Base-by-base conservation (phyloP, 1,284 basidiomycete genomes). In the Testicularia cyperi region DNA sequence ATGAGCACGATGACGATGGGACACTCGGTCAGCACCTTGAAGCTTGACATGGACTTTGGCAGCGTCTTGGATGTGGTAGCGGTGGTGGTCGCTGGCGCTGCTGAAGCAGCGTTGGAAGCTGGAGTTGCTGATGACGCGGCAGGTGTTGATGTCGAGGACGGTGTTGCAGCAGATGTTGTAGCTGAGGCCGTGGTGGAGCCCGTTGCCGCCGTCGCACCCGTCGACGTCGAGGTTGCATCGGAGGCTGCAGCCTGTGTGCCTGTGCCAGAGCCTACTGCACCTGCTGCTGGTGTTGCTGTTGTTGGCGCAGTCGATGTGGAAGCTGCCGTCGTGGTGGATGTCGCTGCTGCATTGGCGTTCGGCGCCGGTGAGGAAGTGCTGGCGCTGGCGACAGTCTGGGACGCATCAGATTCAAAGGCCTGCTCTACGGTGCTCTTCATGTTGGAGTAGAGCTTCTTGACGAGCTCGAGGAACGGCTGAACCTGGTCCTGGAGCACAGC, bases 21-120 rank as follows among this genome's bases (percentile, higher is more conserved):
- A 80, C 95, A 88, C 78, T 99, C 95, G 6, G 89, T 87, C 19
- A 97, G 80, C 12, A 96, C 88, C 78, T 96, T 97, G 82, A 96
- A 95, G 75, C 91, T 94, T 26, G 56, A 57, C 36, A 61, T 54
- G 54, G 63, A 68, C 37, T 63, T 68, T n/a, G 68, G 56, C 21
- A 75, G 42, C 27, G 58, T 52, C 34, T 69, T 72, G 45, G 63
- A 35, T 6, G 48, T 23, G 32, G 43, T 14, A n/a, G 49, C 12
- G 9, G 42, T 23, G 10, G 48, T 16, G 20, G 54, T 44, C 18
- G 33, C 32, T 20, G 45, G 29, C 5, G 49, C 38, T 14, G 51
- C 31, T 13, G 46, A 35, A 14, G 46, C 23, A 4, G 38, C 40
- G 2, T 32, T 25, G n/a, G 41, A 31, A n/a, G 47, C 37, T 27